Percentiles rank a stretch among this genome's conserved stretches.
Conservation (phyloP, 225 moss, liverwort and hornwort genomes). For the Takakia lepidozioides region DNA sequence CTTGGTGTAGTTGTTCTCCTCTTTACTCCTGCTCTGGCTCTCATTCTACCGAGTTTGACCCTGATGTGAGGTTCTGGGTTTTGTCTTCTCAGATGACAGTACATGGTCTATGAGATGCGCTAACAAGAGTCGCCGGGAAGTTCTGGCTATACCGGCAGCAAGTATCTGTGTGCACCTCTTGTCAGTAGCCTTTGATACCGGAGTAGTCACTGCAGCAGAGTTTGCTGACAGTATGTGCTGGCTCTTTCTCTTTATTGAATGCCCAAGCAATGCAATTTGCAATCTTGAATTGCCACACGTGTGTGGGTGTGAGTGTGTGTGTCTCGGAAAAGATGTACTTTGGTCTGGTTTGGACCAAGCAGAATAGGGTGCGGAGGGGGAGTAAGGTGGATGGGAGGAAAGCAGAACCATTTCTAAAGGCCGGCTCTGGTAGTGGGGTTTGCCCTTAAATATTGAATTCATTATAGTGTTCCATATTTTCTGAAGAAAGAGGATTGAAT, state of each 20-base stretch:
- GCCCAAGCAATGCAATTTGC: background rate
- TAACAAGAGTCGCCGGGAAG: slow-evolving; percentile 26
- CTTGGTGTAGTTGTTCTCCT: too few relatives aligned
- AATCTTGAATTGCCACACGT: background rate
- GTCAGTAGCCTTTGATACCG: slow-evolving; percentile 13
- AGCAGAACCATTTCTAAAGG: too few relatives aligned
- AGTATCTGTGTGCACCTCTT: slow-evolving; percentile 30
- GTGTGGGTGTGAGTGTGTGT: background rate
- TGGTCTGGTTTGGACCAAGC: background rate
- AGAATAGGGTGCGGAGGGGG: background rate
- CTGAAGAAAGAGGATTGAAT: too few relatives aligned
- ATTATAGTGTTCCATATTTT: too few relatives aligned
- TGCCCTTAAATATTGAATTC: too few relatives aligned
- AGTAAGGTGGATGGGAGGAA: too few relatives aligned
- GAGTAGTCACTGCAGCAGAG: slow-evolving; percentile 30
- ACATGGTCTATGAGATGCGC: slow-evolving; percentile 8
- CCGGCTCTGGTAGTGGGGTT: too few relatives aligned
- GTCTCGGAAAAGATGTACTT: background rate
- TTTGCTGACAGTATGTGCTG: slow-evolving; percentile 55
- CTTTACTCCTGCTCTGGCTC: too few relatives aligned
- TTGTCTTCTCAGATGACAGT: slow-evolving; percentile 2
- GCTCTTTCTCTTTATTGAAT: background rate
- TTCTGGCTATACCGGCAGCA: slow-evolving; percentile 25
- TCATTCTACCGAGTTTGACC: too few relatives aligned
- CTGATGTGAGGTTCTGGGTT: too few relatives aligned